These are phyloP conservation scores for Hawksworthiomyces lignivorus DNA, from an alignment of 2,329 filamentous ascomycete species.

Conservation along the genomic window DNA sequence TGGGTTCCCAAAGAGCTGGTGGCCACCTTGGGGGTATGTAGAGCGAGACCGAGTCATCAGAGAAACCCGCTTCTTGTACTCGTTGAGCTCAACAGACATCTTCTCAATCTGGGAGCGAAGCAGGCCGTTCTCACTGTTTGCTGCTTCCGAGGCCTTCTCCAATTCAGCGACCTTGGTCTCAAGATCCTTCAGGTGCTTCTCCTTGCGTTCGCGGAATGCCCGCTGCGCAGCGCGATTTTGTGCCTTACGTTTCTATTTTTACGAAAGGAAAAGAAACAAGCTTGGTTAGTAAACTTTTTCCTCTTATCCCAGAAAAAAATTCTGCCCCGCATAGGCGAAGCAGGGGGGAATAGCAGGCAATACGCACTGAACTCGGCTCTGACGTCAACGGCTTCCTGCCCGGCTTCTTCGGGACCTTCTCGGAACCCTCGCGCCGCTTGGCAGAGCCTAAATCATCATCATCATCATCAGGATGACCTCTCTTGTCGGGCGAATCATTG, in stretches of 20 bases:
- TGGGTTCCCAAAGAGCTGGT: constrained; percentile 40
- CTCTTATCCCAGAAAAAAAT: too few relatives aligned
- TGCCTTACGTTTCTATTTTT: constrained; percentile 90
- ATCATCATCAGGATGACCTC: constrained; percentile 63
- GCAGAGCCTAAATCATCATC: constrained; percentile 52
- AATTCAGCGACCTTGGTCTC: constrained; percentile 70
- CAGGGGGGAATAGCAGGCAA: too few relatives aligned
- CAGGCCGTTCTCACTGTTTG: constrained; percentile 77
- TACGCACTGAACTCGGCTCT: constrained; percentile 87
- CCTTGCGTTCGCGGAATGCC: constrained; percentile 90
- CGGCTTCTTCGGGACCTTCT: constrained; percentile 88
- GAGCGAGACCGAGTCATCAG: constrained; percentile 34
- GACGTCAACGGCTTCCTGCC: constrained; percentile 92
- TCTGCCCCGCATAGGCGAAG: too few relatives aligned
- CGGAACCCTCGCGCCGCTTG: constrained; percentile 74
- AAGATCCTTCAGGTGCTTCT: constrained; percentile 79
- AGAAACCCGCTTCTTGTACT: constrained; percentile 83
- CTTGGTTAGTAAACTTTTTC: too few relatives aligned
- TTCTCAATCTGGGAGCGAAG: constrained; percentile 84
- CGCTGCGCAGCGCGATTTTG: constrained; percentile 90
- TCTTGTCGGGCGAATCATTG: constrained; percentile 58
- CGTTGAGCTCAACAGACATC: constrained; percentile 73
- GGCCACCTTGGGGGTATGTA: constrained; percentile 15
- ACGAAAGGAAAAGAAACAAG: too few relatives aligned
- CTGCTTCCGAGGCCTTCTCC: constrained; percentile 73